These are phyloP conservation scores for Sporothrix sp. DNA, from an alignment of 2,329 filamentous ascomycete genomes.

Conservation along the genomic window DNA sequence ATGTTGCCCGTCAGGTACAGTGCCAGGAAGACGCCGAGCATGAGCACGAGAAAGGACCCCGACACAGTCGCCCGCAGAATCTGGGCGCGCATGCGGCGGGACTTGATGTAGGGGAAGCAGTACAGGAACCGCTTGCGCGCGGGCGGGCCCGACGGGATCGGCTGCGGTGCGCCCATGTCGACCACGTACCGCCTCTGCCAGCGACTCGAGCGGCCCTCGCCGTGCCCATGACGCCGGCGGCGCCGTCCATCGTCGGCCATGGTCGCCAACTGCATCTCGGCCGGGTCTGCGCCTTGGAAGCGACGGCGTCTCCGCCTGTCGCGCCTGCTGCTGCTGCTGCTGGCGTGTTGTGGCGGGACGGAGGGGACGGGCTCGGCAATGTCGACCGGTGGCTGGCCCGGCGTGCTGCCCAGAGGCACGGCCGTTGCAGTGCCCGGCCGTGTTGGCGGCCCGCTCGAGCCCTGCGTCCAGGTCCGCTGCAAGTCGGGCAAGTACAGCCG, in stretches of 20 bases:
- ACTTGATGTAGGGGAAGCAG: conserved; percentile 47
- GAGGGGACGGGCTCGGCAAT: neutral
- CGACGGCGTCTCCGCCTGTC: conserved; percentile 16
- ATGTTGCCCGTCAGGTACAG: conserved; percentile 57
- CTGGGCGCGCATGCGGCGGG: conserved; percentile 42
- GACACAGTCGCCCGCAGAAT: conserved; percentile 55
- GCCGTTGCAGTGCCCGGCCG: conserved; percentile 18
- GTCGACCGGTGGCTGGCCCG: neutral
- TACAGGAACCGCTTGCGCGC: conserved; percentile 37
- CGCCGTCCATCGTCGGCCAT: conserved; percentile 33
- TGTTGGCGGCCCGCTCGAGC: conserved; percentile 25
- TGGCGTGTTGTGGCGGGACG: conserved; percentile 13
- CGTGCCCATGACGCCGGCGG: conserved; percentile 18
- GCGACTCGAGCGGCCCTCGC: neutral
- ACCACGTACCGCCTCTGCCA: conserved; percentile 10
- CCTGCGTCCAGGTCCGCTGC: conserved; percentile 29
- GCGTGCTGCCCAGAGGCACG: neutral
- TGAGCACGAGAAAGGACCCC: conserved; percentile 48
- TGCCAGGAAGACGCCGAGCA: conserved; percentile 59
- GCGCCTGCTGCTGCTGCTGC: conserved; percentile 3
- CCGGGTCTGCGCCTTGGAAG: conserved; percentile 37
- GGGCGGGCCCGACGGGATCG: neutral
- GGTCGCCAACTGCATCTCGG: conserved; percentile 37
- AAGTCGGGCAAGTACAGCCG: conserved; percentile 34
- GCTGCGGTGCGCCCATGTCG: neutral